phyloP scores from a whole-genome alignment of 1,139 yeast species.

The Nadsonia commutata region DNA sequence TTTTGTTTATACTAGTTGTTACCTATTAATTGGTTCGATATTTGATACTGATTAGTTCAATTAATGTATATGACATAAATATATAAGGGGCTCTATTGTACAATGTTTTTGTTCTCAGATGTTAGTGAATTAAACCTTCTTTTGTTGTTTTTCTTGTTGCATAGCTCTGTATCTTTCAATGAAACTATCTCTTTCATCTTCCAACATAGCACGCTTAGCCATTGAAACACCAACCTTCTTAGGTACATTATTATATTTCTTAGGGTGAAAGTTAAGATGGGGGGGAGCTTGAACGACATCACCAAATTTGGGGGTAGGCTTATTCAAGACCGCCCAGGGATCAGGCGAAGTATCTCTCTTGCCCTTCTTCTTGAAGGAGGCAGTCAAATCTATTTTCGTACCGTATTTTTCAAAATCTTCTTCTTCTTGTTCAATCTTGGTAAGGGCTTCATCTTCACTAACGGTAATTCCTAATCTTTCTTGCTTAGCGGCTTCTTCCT shows the following conservation, averaged over 20 bases:
- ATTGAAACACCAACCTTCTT: conserved; percentile 25
- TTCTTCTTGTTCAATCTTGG: conserved; percentile 9
- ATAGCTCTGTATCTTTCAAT: conserved; percentile 22
- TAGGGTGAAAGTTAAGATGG: conserved; percentile 20
- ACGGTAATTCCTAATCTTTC: conserved; percentile 7
- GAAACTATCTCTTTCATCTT: conserved; percentile 24
- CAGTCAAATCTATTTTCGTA: conserved; percentile 12
- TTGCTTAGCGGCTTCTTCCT: conserved; percentile 14
- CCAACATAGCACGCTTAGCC: conserved; percentile 25
- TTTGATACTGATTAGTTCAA: too few species aligned
- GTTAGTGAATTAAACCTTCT: too few species aligned
- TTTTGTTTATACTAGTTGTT: too few species aligned
- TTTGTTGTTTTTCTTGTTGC: conserved; percentile 16
- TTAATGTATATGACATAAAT: too few species aligned
- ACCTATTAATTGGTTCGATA: too few species aligned
- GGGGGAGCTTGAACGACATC: conserved; percentile 30
- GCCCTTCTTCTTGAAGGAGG: conserved; percentile 9
- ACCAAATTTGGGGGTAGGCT: conserved; percentile 24
- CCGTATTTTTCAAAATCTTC: conserved; percentile 13
- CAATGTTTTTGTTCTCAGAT: too few species aligned
- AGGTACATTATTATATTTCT: conserved; percentile 23
- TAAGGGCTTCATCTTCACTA: not conserved
- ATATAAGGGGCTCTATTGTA: too few species aligned
- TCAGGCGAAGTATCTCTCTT: conserved; percentile 24
- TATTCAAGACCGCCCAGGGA: conserved; percentile 25